Conservation (phyloP, 2,329 filamentous ascomycete genomes). For the Xylaria sp. region DNA sequence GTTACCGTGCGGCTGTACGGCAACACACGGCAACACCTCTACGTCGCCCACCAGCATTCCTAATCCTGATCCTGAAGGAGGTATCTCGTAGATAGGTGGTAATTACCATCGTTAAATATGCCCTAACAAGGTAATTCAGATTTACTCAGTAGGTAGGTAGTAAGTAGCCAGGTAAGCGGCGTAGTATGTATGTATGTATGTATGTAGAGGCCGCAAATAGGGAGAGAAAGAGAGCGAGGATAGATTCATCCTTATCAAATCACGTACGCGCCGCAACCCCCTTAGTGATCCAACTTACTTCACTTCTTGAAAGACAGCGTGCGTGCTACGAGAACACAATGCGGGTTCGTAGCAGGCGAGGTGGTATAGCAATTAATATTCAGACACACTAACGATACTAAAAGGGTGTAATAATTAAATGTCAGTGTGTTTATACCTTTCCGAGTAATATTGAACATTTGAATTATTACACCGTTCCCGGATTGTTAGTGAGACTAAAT, state of each 20-base stretch:
- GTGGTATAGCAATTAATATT: too few relatives aligned
- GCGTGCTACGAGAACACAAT: slow-evolving; percentile 16
- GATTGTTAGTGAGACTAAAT: too few relatives aligned
- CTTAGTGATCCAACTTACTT: not conserved
- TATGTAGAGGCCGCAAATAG: slow-evolving; percentile 2
- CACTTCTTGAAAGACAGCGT: not conserved
- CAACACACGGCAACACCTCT: slow-evolving; percentile 2
- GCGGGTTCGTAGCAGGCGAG: slow-evolving; percentile 25
- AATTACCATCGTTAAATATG: too few relatives aligned
- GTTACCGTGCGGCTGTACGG: slow-evolving; percentile 4
- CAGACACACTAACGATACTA: too few relatives aligned
- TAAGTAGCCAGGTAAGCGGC: not conserved
- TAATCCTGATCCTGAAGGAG: too few relatives aligned
- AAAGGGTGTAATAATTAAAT: too few relatives aligned
- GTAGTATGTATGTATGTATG: not conserved
- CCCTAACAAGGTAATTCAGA: too few relatives aligned
- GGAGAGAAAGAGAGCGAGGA: not conserved
- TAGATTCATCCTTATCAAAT: slow-evolving; percentile 1
- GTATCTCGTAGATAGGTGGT: too few relatives aligned
- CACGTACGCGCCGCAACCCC: slow-evolving; percentile 1
- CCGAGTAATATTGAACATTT: too few relatives aligned
- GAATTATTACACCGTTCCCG: too few relatives aligned
- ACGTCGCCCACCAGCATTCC: not conserved
- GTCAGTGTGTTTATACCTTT: too few relatives aligned
- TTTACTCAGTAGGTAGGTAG: too few relatives aligned